Conservation (phyloP, 495 filamentous ascomycete genomes). For the Beverwykella pulmonaria region DNA sequence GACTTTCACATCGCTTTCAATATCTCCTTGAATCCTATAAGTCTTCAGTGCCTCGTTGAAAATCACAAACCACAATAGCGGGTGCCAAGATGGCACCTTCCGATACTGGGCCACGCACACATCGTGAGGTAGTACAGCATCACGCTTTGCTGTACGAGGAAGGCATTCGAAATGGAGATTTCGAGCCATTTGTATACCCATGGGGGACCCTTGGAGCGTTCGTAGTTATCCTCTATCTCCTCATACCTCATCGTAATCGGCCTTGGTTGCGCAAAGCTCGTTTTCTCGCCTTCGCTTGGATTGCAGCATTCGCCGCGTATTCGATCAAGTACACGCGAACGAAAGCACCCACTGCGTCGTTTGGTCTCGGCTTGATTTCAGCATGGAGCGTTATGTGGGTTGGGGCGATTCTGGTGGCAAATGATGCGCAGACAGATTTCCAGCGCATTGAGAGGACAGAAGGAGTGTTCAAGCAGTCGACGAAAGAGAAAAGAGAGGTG, state of each 20-base stretch:
- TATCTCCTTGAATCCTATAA: too few relatives aligned
- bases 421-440: conserved; percentile 66
- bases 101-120: conserved; percentile 26
- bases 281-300: conserved; percentile 57
- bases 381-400: conserved; percentile 71
- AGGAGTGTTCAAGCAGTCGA: conserved; percentile 16
- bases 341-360: conserved; percentile 61
- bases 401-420: conserved; percentile 63
- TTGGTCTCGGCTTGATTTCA: conserved; percentile 66
- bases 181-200: conserved; percentile 59
- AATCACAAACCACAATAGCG: not conserved
- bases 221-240: conserved; percentile 59
- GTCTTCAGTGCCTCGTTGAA: not conserved
- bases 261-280: conserved; percentile 54
- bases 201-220: conserved; percentile 54
- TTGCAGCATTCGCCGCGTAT: conserved; percentile 53
- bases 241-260: conserved; percentile 59
- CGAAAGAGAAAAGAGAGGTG: conserved; percentile 35
- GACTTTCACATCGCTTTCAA: too few relatives aligned
- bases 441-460: conserved; percentile 61
- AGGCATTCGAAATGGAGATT: conserved; percentile 47
- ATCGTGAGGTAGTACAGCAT: conserved; percentile 27
- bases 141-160: conserved; percentile 34
- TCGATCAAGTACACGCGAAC: conserved; percentile 52
- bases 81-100: conserved; percentile 9